Conservation (phyloP, 129 eudicot genomes). For the Artemisia annua region DNA sequence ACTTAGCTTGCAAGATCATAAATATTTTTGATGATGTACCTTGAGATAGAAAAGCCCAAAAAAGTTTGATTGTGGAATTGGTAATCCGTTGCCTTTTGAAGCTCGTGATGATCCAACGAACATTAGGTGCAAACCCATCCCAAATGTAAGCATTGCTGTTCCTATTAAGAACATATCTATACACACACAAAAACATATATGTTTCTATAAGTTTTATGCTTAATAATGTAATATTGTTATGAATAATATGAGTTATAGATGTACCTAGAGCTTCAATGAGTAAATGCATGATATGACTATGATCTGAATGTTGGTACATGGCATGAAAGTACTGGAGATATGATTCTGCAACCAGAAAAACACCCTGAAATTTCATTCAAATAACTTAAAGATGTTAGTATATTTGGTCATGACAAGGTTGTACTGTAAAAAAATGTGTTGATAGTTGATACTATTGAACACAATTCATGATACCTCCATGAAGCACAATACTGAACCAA, state of each 20-base stretch:
- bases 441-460: not conserved
- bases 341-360: slow-evolving; percentile 51
- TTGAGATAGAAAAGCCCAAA: slow-evolving; percentile 53
- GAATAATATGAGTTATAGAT: slow-evolving; percentile 2
- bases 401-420: not conserved
- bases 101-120: slow-evolving; percentile 54
- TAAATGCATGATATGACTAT: slow-evolving; percentile 50
- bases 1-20: not conserved
- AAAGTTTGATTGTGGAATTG: slow-evolving; percentile 42
- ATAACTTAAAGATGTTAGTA: not conserved
- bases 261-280: slow-evolving; percentile 69
- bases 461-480: slow-evolving; percentile 52
- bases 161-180: slow-evolving; percentile 80
- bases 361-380: slow-evolving; percentile 54
- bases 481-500: slow-evolving; percentile 77
- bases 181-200: slow-evolving; percentile 15
- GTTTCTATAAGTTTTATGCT: not conserved
- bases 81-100: slow-evolving; percentile 29
- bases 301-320: slow-evolving; percentile 44
- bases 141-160: slow-evolving; percentile 79
- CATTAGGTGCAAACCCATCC: slow-evolving; percentile 65
- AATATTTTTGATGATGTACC: slow-evolving; percentile 27
- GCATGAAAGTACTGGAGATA: slow-evolving; percentile 59
- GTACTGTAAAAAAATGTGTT: not conserved
- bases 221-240: not conserved